Evolutionary conservation across 352 stramenopile species (phyloP).

Genomic region (Globisporangium alternatum): DNA sequence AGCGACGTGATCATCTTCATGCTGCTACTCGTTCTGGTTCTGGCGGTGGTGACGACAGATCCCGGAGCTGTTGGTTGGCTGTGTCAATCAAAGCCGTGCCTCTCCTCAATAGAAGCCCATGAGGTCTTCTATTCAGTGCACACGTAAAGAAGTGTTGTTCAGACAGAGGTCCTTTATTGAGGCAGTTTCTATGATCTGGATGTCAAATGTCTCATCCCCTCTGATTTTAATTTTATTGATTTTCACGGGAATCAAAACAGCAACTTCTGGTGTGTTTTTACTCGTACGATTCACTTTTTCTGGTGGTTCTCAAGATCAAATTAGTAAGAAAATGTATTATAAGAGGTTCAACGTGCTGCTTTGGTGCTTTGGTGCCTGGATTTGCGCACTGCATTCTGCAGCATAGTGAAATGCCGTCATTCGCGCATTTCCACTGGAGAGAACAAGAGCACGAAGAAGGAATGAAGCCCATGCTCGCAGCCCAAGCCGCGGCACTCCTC

Average conservation of each 20-base stretch:
- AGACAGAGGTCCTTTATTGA: background rate
- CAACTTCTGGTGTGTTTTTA: background rate
- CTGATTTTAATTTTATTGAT: background rate
- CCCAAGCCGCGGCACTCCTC: background rate
- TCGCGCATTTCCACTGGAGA: background rate
- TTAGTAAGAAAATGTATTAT: background rate
- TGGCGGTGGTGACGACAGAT: slow-evolving; percentile 1
- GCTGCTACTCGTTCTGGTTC: background rate
- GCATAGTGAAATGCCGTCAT: background rate
- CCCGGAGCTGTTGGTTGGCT: slow-evolving; percentile 1
- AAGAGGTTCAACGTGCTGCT: slow-evolving; percentile 3
- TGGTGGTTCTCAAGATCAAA: background rate
- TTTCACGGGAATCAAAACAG: background rate
- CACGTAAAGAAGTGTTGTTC: background rate
- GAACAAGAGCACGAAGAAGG: background rate
- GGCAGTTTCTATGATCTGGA: background rate
- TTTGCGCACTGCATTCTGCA: background rate
- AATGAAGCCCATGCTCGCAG: slow-evolving; percentile 7
- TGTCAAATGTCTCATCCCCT: slow-evolving; percentile 2
- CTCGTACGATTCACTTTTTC: background rate
- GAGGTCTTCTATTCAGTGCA: slow-evolving; percentile 3
- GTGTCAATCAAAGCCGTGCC: background rate
- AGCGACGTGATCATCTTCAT: slow-evolving; percentile 8
- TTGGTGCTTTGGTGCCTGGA: background rate
- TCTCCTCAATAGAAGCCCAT: background rate